Evolutionary conservation across 345 rosid species (phyloP), one percentile per base, ranked within the genome.

Genomic region (Salix suchowensis): DNA sequence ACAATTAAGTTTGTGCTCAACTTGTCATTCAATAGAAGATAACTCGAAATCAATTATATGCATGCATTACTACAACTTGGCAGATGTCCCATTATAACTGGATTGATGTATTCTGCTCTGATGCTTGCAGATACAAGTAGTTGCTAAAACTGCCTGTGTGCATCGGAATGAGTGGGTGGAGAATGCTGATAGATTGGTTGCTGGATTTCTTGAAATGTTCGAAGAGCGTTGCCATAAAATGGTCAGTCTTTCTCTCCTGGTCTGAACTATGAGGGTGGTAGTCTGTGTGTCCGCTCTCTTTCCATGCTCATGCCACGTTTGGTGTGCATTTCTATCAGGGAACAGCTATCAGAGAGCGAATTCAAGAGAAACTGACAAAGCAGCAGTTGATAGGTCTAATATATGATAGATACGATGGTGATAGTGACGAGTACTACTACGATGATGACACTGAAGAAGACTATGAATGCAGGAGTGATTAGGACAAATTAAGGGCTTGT

Each of bases 131-230:
- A 89, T 89, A 74, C 93, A 89, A 84, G 84, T 79, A 16, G 95
- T 82, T n/a, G 91, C 90, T 19, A 91, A 85, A 82, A 84, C 94
- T 54, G 92, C 90, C 37, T 79, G 86, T 32, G 72, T 87, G 81
- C 90, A 87, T 71, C 88, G 81, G 42, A 84, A 89, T 28, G 86
- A 82, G 14, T 90, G 93, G 91, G 89, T 88, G 61, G 91, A 88
- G 75, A 90, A 88, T 70, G 90, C 91, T 44, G 91, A 90, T 76
- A 79, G 87, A 36, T 82, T 87, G 85, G 93, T 90, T 40, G 91
- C 87, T 75, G 93, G 93, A 58, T 90, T 87, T 78, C 91, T 90
- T 14, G 93, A 90, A 76, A 90, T 89, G 91, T 89, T 89, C 62
- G 89, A 89, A 84, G 91, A 89, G 82, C 84, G 89, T 24, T 89